Evolutionary conservation across 805 yeast species (phyloP), one percentile per base, ranked within the genome.

Genomic region (Cyberlindnera mississippiensis): DNA sequence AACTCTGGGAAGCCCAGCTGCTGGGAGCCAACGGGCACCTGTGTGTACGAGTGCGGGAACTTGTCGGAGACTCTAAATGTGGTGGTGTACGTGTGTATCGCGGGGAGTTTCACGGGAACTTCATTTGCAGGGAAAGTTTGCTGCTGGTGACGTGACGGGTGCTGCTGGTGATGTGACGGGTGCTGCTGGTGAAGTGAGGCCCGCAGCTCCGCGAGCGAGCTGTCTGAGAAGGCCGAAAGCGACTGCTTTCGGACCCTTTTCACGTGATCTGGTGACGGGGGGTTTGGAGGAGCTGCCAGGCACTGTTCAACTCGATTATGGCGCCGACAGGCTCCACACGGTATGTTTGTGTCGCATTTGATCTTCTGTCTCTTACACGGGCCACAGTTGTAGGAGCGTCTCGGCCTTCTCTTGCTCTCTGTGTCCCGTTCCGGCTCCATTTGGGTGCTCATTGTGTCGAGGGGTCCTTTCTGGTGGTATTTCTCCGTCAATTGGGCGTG

Each of bases 351-450:
- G 48, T 76, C 78, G 57, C 81, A 76, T 51, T 73, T 73, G 52
- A 74, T 72, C 54, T 76, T 75, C 42, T 71, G 69, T n/a, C 62
- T 55, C 49, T 73, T 73, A 49, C 81, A 76, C 2, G 77, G 78
- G 1, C 79, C 80, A 54, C 81, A 76, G 41, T 71, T 70, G 51
- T 75, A 75, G n/a, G 76, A 69, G 33, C 80, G 60, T 45, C 80
- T 57, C 37, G 67, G 68, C 11, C 49, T 35, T 42, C 73, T 52
- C 42, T 44, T 43, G 33, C 17, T n/a, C 34, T 37, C 30, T 35
- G 14, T 24, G 35, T 41, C 40, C 34, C 31, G 17, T 9, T 13
- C 17, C 13, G 20, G 14, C 13, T 35, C 27, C 20, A 13, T 16
- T 4, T 29, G 18, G 19, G 6, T n/a, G 32, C 15, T 9, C 19